Conservation (phyloP, 78 protist species). For the Dictyostelium citrinum region DNA sequence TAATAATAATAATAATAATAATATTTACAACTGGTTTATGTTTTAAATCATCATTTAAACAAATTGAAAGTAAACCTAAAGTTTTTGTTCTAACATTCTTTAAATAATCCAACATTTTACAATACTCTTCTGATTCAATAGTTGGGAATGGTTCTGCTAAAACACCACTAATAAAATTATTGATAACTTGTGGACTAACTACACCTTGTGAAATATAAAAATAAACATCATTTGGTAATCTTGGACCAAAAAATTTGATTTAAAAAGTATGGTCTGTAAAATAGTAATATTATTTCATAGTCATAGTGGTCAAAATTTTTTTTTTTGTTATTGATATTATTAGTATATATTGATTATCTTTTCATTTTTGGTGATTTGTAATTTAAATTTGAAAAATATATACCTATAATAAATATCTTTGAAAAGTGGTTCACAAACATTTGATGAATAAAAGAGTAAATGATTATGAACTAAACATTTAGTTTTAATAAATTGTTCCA, state of each 20-base stretch:
- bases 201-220: constrained; percentile 73
- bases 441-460: constrained; percentile 10
- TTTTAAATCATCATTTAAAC: constrained; percentile 35
- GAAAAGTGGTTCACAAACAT: constrained; percentile 55
- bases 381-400: neutral
- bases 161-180: constrained; percentile 52
- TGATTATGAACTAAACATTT: constrained; percentile 48
- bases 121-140: constrained; percentile 41
- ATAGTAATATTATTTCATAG: neutral
- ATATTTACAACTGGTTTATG: constrained; percentile 14
- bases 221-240: constrained; percentile 70
- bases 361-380: neutral
- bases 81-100: constrained; percentile 56
- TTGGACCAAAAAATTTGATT: constrained; percentile 68
- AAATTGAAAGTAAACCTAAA: constrained; percentile 13
- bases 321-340: neutral
- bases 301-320: no score
- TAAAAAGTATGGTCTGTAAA: constrained; percentile 9
- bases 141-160: constrained; percentile 66
- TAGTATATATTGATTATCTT: neutral
- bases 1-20: neutral
- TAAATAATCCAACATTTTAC: constrained; percentile 57
- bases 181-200: constrained; percentile 58
- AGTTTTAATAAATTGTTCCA: constrained; percentile 45
- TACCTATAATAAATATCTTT: constrained; percentile 53